phyloP scores from a whole-genome alignment of 2,329 filamentous ascomycete species.

The Botrytis galanthina region DNA sequence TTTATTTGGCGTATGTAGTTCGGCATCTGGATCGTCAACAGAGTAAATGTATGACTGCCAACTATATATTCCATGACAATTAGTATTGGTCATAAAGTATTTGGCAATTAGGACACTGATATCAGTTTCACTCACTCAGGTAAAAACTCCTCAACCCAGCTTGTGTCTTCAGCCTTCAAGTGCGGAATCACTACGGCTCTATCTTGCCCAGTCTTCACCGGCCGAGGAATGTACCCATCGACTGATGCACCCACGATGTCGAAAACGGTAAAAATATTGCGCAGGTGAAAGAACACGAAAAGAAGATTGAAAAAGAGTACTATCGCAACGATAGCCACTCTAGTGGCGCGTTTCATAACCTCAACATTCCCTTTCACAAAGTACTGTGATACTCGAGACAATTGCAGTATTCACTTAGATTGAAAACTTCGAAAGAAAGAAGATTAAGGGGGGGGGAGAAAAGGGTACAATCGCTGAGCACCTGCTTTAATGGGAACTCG shows the following conservation, averaged over 20 bases:
- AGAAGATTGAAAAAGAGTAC: neutral
- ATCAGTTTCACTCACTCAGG: neutral
- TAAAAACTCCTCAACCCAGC: constrained; percentile 9
- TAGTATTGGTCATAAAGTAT: neutral
- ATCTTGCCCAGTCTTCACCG: neutral
- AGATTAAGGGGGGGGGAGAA: neutral
- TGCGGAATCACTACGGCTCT: neutral
- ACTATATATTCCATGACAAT: neutral
- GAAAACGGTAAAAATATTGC: neutral
- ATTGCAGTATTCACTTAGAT: neutral
- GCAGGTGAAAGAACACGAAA: neutral
- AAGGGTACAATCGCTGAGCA: neutral
- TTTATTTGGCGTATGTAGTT: constrained; percentile 51
- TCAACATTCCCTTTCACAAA: neutral
- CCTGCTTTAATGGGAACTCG: neutral
- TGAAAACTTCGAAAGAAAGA: neutral
- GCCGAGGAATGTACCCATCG: neutral
- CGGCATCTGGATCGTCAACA: constrained; percentile 32
- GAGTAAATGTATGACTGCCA: constrained; percentile 26
- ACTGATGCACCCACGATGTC: neutral
- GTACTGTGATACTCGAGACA: neutral
- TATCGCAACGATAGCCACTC: constrained; percentile 8
- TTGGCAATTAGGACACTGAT: neutral
- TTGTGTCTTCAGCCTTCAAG: neutral
- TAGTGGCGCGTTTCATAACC: neutral